phyloP scores from a whole-genome alignment of 179 eudicot genomes.

The Spinacia oleracea region DNA sequence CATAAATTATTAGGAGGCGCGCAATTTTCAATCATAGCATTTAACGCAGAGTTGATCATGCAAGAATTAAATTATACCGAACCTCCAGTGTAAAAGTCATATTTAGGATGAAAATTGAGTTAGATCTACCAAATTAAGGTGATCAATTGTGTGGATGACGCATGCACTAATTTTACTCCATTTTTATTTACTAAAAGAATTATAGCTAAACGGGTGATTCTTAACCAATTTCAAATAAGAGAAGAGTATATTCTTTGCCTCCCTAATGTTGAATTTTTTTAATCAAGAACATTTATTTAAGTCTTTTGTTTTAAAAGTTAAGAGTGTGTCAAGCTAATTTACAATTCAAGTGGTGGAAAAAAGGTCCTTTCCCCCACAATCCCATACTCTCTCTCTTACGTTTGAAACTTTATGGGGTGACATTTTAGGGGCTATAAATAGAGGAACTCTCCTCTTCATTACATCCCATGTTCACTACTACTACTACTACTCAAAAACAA shows the following conservation, averaged over 20 bases:
- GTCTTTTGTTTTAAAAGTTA: not conserved
- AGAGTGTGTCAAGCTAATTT: constrained; percentile 2
- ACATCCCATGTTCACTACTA: constrained; percentile 9
- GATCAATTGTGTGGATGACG: too few species aligned
- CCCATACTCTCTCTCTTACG: constrained; percentile 40
- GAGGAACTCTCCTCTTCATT: constrained; percentile 3
- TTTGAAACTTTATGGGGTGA: constrained; percentile 22
- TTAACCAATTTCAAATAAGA: not conserved
- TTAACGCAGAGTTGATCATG: not conserved
- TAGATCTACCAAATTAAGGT: too few species aligned
- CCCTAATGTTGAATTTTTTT: constrained; percentile 20
- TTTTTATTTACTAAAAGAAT: not conserved
- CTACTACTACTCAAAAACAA: not conserved
- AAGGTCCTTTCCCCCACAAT: constrained; percentile 15
- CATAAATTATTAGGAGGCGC: not conserved
- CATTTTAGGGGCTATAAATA: constrained; percentile 31
- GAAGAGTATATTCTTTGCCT: constrained; percentile 32
- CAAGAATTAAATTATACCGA: too few species aligned
- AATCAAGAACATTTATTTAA: not conserved
- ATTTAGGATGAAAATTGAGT: too few species aligned
- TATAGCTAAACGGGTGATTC: constrained; percentile 13
- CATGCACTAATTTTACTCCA: not conserved
- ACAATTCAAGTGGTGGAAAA: constrained; percentile 13
- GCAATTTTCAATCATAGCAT: not conserved
- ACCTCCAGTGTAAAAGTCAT: too few species aligned